Evolutionary conservation across 768 basidiomycete species (phyloP).

Genomic region (Tricholoma furcatifolium): DNA sequence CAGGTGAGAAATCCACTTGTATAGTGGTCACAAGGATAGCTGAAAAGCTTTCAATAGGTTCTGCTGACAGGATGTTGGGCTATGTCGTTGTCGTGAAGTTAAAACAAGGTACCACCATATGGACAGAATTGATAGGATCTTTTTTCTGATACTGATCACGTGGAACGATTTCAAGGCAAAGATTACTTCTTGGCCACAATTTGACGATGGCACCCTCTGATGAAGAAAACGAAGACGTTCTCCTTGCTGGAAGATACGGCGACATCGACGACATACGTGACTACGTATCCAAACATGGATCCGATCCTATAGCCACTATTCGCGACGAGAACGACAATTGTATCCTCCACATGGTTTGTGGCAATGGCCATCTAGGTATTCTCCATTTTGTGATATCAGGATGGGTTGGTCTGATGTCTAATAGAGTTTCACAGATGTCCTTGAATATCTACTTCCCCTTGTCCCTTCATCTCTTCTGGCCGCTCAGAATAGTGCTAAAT

Average conservation of each 20-base stretch:
- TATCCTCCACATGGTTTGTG: slow-evolving; percentile 82
- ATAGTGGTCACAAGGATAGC: too few relatives aligned
- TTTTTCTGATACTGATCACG: not conserved
- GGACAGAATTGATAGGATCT: slow-evolving; percentile 8
- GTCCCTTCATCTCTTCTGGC: slow-evolving; percentile 53
- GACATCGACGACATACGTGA: slow-evolving; percentile 75
- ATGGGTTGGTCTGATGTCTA: slow-evolving; percentile 36
- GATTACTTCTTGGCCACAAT: not conserved
- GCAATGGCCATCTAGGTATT: slow-evolving; percentile 88
- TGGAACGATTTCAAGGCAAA: not conserved
- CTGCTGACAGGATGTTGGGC: not conserved
- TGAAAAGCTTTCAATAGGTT: not conserved
- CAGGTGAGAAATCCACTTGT: not conserved
- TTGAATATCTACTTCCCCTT: slow-evolving; percentile 71
- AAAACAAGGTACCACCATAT: not conserved
- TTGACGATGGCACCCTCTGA: slow-evolving; percentile 32
- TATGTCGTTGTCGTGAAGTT: not conserved
- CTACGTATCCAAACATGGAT: slow-evolving; percentile 62
- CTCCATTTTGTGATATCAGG: slow-evolving; percentile 6
- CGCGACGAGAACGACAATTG: slow-evolving; percentile 80
- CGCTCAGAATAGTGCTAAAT: slow-evolving; percentile 65
- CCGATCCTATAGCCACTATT: slow-evolving; percentile 41
- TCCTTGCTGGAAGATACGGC: slow-evolving; percentile 86
- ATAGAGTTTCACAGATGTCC: slow-evolving; percentile 62
- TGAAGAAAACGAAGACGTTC: slow-evolving; percentile 67